Evolutionary conservation across 169 alveolate genomes (phyloP).

Genomic region (Ophryocystis elektroscirrha): DNA sequence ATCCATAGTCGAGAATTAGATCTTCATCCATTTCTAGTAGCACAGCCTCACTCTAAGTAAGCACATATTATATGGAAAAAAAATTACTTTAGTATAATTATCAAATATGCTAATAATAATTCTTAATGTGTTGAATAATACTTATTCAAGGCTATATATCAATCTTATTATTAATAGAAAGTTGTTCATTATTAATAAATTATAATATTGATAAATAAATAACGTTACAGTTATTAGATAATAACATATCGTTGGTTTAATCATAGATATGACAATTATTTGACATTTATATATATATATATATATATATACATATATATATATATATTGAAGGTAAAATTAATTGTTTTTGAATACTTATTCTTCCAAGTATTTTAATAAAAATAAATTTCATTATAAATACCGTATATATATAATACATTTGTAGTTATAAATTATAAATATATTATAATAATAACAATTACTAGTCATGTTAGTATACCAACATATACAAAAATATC

Average conservation of each 20-base stretch:
- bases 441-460: neutral
- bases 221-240: neutral
- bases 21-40: no score
- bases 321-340: neutral
- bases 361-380: neutral
- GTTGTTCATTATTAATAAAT: slow-evolving; percentile 47
- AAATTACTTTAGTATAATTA: slow-evolving; percentile 24
- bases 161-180: slow-evolving; percentile 32
- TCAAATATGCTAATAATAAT: slow-evolving; percentile 45
- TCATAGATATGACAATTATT: neutral
- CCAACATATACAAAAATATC: no score
- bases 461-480: no score
- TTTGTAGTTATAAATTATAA: neutral
- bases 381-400: neutral
- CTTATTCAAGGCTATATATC: slow-evolving; percentile 31
- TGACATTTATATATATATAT: neutral
- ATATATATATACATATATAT: neutral
- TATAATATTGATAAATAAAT: slow-evolving; percentile 30
- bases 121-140: slow-evolving; percentile 51
- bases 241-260: neutral
- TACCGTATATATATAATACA: neutral
- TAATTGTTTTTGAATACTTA: neutral
- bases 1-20: no score
- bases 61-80: neutral
- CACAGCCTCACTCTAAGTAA: no score